Conservation (phyloP, 2,329 filamentous ascomycete genomes). For the Corniculantispora saksenae region DNA sequence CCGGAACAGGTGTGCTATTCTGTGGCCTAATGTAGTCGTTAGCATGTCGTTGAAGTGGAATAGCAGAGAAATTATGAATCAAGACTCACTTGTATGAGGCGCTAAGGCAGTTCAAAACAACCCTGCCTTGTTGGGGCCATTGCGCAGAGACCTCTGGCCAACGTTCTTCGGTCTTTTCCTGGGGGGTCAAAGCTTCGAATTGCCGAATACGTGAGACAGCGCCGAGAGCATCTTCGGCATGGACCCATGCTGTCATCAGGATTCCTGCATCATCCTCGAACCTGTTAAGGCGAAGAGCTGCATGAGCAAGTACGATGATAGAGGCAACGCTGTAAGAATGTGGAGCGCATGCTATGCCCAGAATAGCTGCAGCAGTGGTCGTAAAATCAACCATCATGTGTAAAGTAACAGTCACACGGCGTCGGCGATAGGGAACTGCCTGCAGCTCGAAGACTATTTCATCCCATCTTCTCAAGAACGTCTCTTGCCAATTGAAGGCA, state of each 20-base stretch:
- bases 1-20: conserved; percentile 8
- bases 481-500: conserved; percentile 53
- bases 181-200: neutral
- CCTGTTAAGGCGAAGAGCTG: no score
- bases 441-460: conserved; percentile 50
- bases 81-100: conserved; percentile 22
- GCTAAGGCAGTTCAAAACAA: conserved; percentile 22
- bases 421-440: conserved; percentile 47
- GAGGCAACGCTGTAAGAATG: neutral
- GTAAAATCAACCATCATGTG: neutral
- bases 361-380: neutral
- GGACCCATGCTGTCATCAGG: neutral
- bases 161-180: conserved; percentile 38
- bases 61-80: neutral
- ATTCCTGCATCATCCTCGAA: no score
- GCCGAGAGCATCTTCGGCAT: neutral
- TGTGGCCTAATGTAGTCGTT: neutral
- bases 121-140: conserved; percentile 22
- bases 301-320: no score
- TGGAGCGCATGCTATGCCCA: neutral
- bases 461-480: conserved; percentile 32
- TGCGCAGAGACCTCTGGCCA: conserved; percentile 25
- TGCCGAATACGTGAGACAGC: neutral
- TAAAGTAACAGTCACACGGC: conserved; percentile 53
- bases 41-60: neutral